Evolutionary conservation across 1,284 basidiomycete species (phyloP), one percentile per base, ranked within the genome.

Genomic region (Caloboletus inedulis): DNA sequence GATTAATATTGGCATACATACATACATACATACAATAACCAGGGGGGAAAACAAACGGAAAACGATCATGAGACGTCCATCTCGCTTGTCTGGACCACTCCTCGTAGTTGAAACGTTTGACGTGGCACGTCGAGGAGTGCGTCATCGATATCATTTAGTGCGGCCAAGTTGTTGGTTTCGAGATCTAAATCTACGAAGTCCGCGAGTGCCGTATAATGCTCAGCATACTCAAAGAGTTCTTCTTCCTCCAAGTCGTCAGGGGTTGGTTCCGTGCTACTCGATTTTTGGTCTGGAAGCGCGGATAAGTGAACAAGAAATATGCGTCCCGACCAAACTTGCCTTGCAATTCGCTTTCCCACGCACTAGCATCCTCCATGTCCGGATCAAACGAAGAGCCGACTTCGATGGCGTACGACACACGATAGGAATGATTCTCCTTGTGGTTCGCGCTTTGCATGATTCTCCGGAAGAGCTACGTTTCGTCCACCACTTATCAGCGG

Each of bases 351-450:
- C 69, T 61, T 62, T 87, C 85, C 84, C 85, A 86, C 27, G 69
- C 65, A 16, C 59, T 70, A 4, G 78, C 66, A 55, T 87, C 83
- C 34, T 87, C 84, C 63, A 86, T 69, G 60, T 81, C 79, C 4
- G 86, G 86, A 61, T 88, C 86, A 52, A 85, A 79, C 1, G 86
- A 87, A 16, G 85, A 87, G 8, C 86, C 85, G 7, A 88, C 85
- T 54, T 87, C 84, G n/a, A 70, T 62, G 29, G 79, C 75, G 57
- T 83, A 88, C 2, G 84, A 87, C 1, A 85, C 60, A 8, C 77
- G 75, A 58, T 82, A 86, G 0, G 73, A 64, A 60, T 86, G 78
- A 3, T 65, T 69, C 23, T 68, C 62, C 58, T 78, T 82, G 10
- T 75, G 71, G 36, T 73, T 75, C 18, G 77, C 69, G 57, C 76